Conservation (phyloP, 306 rosid species). For the Prunus salicina region DNA sequence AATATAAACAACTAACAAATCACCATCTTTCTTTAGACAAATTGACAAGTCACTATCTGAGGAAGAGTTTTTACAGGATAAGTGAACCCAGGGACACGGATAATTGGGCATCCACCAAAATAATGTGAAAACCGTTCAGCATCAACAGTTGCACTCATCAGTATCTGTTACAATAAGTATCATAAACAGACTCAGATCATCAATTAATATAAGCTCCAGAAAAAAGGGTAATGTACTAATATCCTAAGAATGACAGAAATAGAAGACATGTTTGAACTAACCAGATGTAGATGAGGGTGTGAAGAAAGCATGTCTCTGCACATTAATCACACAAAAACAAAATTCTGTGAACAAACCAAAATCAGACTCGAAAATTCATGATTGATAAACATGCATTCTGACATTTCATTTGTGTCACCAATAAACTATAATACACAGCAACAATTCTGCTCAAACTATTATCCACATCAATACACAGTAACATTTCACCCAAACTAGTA, state of each 20-base stretch:
- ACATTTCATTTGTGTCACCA: not conserved
- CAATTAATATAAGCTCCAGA: not conserved
- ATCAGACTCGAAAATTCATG: slow-evolving; percentile 17
- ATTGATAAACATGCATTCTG: not conserved
- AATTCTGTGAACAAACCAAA: slow-evolving; percentile 7
- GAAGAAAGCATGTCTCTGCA: slow-evolving; percentile 91
- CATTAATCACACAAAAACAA: slow-evolving; percentile 22
- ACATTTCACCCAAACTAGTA: not conserved
- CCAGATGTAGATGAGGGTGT: slow-evolving; percentile 73
- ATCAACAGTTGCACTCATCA: slow-evolving; percentile 96
- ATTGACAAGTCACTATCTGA: slow-evolving; percentile 18
- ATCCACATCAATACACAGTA: not conserved
- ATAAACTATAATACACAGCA: not conserved
- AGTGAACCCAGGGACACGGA: slow-evolving; percentile 90
- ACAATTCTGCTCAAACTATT: not conserved
- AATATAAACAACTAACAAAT: slow-evolving; percentile 15
- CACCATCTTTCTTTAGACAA: not conserved
- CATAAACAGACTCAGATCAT: not conserved
- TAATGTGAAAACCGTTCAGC: slow-evolving; percentile 81
- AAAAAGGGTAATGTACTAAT: not conserved
- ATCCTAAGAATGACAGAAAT: not conserved
- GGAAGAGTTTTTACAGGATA: slow-evolving; percentile 60
- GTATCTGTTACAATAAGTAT: slow-evolving; percentile 46
- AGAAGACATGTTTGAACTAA: slow-evolving; percentile 44
- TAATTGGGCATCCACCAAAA: slow-evolving; percentile 91